Conservation (phyloP, 768 basidiomycete species). For the Ramaria sp. region DNA sequence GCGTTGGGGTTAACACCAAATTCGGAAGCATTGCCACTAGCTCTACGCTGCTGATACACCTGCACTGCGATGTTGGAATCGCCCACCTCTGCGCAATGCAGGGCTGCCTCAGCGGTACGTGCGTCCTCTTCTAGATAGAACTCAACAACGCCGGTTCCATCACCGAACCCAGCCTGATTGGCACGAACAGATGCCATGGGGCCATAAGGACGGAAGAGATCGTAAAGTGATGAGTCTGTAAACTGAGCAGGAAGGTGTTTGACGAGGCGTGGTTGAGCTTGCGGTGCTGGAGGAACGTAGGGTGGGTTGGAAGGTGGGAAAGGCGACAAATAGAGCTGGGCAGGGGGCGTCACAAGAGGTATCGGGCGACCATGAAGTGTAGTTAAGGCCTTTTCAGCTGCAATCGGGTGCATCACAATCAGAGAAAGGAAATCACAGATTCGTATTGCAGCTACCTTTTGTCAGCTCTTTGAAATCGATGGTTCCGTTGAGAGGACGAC, state of each 20-base stretch:
- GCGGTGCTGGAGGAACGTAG: conserved; percentile 48
- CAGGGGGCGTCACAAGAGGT: conserved; percentile 41
- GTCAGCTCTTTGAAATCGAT: conserved; percentile 39
- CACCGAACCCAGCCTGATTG: conserved; percentile 63
- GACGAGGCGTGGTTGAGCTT: conserved; percentile 66
- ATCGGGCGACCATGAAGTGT: conserved; percentile 71
- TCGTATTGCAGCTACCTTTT: conserved; percentile 31
- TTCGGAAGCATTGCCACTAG: conserved; percentile 43
- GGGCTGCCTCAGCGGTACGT: conserved; percentile 60
- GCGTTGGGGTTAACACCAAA: conserved; percentile 53
- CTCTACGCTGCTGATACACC: conserved; percentile 57
- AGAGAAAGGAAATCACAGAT: not conserved
- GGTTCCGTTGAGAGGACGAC: conserved; percentile 23
- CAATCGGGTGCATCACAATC: conserved; percentile 19
- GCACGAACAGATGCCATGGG: conserved; percentile 65
- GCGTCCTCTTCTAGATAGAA: conserved; percentile 87
- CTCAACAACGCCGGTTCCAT: conserved; percentile 70
- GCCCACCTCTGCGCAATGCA: conserved; percentile 78
- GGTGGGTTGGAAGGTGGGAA: conserved; percentile 75
- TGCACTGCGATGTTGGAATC: conserved; percentile 81
- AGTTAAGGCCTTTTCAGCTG: conserved; percentile 62
- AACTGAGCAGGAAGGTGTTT: conserved; percentile 69
- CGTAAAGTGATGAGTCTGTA: conserved; percentile 68
- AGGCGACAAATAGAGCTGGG: conserved; percentile 49
- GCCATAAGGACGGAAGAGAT: conserved; percentile 76